Evolutionary conservation across 1,284 basidiomycete genomes (phyloP), one percentile per base, ranked within the genome.

Genomic region (Cryptococcus wingfieldii): DNA sequence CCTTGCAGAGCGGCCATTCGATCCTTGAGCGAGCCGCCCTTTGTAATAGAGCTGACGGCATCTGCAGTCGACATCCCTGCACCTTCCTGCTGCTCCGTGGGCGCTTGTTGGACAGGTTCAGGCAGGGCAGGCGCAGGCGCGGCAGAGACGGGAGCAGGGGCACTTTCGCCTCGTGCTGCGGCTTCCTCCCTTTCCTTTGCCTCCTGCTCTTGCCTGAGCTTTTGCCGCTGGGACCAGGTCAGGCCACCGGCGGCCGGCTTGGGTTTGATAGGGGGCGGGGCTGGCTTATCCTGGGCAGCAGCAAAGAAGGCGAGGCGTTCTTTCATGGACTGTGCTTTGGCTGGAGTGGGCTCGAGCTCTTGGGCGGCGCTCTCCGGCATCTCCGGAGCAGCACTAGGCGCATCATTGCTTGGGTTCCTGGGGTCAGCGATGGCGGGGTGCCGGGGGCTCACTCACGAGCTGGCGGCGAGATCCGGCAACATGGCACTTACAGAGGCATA

Each of bases 1-100:
- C 87, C 88, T 69, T 90, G 86, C 38, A 95, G 79, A 3, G 90
- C 89, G 27, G 90, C 90, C 90, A 96, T 95, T 44, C 92, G 84
- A 63, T 94, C 92, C 77, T 86, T 91, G 62, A 96, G 77, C 58
- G 87, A 89, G 4, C 83, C 86, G 18, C 78, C 78, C 48, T 70
- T 67, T 45, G 80, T 80, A 70, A 91, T 90, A 64, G 86, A 86
- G 66, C 86, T 85, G 72, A 87, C 84, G 34, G 90, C 90, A 78
- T 94, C 91, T 19, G 83, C 83, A 6, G 88, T 88, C 25, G 86
- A 89, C 86, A 93, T 88, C 19, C 71, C 71, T 7, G 60, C 50
- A 14, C 66, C 64, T 28, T 70, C 68, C 27, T 64, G 53, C 28
- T 54, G 5, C 61, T 58, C 12, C 56, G 48, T 51, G 58, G 52